A percentile compares a stretch with the other conserved stretches of the same genome.
Conservation (phyloP, 140 eudicot species). For the Oenanthe javanica region DNA sequence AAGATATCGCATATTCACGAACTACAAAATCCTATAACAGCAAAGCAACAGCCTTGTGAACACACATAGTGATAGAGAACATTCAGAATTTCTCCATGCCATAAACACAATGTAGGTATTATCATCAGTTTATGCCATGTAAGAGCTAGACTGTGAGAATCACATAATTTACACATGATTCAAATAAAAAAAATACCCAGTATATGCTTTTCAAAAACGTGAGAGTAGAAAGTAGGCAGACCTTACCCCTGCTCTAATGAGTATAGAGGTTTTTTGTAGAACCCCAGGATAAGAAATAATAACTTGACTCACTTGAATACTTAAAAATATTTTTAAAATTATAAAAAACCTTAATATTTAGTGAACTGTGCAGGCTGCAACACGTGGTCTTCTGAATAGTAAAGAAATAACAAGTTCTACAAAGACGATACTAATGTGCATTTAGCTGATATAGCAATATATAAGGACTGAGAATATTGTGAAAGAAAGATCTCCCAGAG, state of each 20-base stretch:
- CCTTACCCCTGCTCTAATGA: background rate
- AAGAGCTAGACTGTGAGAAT: background rate
- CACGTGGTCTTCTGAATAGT: background rate
- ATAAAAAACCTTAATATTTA: background rate
- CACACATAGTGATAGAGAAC: background rate
- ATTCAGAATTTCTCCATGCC: background rate
- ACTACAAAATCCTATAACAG: constrained; percentile 68
- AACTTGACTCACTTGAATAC: background rate
- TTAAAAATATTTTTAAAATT: background rate
- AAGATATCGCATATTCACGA: constrained; percentile 87
- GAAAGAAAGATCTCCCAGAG: background rate
- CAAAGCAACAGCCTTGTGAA: constrained; percentile 6
- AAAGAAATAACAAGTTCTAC: background rate
- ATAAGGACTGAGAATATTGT: background rate
- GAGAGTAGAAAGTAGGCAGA: background rate
- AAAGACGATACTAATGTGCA: background rate
- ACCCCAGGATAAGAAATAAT: background rate
- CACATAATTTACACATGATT: background rate
- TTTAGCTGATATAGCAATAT: background rate
- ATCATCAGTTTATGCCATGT: background rate
- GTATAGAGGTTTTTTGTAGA: background rate
- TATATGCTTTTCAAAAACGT: background rate
- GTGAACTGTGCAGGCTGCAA: background rate
- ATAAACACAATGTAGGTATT: background rate
- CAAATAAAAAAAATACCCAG: background rate